Conservation (phyloP, 1,284 basidiomycete genomes). For the Lentinus polychrous region DNA sequence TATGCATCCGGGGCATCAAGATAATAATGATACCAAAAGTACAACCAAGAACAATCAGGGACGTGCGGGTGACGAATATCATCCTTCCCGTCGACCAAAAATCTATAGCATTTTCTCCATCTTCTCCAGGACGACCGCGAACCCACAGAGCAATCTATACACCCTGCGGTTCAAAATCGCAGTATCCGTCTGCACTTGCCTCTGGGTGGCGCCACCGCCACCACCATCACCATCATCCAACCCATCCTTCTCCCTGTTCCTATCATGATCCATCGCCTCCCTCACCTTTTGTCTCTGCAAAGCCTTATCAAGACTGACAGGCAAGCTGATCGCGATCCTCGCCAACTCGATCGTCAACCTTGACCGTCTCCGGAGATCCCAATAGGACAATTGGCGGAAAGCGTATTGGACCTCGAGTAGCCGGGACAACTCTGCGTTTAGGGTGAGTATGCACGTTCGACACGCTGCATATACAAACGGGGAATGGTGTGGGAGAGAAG, state of each 20-base stretch:
- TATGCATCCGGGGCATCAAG: too few relatives aligned
- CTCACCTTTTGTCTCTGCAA: constrained; percentile 32
- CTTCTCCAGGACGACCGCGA: constrained; percentile 54
- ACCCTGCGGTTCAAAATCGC: constrained; percentile 51
- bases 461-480: constrained; percentile 44
- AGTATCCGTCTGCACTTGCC: constrained; percentile 11
- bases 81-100: too few relatives aligned
- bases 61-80: too few relatives aligned
- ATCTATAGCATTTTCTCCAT: constrained; percentile 51
- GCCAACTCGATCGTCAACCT: constrained; percentile 73
- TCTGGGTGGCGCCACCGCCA: constrained; percentile 13
- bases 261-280: constrained; percentile 9
- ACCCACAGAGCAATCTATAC: constrained; percentile 47
- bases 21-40: too few relatives aligned
- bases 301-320: constrained; percentile 70
- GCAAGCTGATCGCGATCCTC: constrained; percentile 73
- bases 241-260: constrained; percentile 16
- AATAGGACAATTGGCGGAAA: constrained; percentile 69
- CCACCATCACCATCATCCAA: constrained; percentile 4
- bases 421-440: constrained; percentile 66
- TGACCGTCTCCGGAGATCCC: constrained; percentile 73
- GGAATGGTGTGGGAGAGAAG: background rate
- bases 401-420: constrained; percentile 75
- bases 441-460: constrained; percentile 66
- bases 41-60: too few relatives aligned